phyloP scores from a whole-genome alignment of 2,329 filamentous ascomycete species.

The Dactylellina drechsleri region DNA sequence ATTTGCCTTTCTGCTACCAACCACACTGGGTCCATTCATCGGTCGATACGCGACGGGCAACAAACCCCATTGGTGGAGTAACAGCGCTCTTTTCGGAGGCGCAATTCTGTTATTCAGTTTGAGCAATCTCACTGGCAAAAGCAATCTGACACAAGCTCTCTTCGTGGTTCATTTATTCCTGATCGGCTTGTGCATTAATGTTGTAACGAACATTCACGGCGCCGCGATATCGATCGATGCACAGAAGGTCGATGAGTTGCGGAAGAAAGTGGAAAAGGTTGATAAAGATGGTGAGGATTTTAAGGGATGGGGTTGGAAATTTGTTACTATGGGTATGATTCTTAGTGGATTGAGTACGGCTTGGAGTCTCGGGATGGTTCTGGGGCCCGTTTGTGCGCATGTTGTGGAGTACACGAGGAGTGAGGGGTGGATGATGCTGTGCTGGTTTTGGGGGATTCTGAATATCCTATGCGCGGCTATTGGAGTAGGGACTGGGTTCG shows the following conservation, averaged over 20 bases:
- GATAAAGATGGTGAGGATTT: not conserved
- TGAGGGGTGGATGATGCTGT: not conserved
- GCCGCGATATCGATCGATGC: not conserved
- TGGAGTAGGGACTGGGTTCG: not conserved
- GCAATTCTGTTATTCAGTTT: not conserved
- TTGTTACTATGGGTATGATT: not conserved
- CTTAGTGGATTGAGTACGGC: conserved; percentile 5
- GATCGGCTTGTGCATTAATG: not conserved
- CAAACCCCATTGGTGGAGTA: not conserved
- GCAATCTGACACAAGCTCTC: not conserved
- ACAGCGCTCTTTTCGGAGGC: not conserved
- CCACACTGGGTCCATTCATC: not conserved
- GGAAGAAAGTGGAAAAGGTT: not conserved
- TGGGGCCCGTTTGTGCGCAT: not conserved
- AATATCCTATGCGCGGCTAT: not conserved
- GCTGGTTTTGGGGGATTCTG: not conserved
- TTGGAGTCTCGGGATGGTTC: conserved; percentile 7
- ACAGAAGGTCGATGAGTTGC: not conserved
- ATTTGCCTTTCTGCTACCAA: not conserved
- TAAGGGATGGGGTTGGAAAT: not conserved
- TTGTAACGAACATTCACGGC: not conserved
- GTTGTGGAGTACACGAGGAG: not conserved
- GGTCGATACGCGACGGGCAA: not conserved
- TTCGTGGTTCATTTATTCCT: conserved; percentile 3
- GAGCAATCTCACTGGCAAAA: not conserved